Conservation (phyloP, 805 yeast species). For the Pichia cephalocereana region DNA sequence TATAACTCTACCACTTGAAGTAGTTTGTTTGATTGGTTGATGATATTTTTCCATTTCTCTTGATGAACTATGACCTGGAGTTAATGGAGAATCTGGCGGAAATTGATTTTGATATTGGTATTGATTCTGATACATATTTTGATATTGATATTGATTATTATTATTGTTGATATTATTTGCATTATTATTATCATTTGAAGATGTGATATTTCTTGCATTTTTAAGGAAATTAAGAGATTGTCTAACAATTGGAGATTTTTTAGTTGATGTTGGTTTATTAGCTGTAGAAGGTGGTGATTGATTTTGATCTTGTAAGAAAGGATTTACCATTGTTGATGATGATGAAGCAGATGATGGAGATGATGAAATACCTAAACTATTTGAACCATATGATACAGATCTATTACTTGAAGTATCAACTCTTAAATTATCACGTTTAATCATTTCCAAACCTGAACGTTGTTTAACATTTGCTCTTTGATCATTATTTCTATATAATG, state of each 20-base stretch:
- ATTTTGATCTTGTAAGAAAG: not conserved
- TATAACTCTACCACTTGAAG: slow-evolving; percentile 34
- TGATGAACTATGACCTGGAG: slow-evolving; percentile 6
- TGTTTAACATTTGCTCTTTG: not conserved
- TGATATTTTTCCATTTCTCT: slow-evolving; percentile 28
- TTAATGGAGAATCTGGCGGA: slow-evolving; percentile 2
- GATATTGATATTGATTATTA: too few species aligned
- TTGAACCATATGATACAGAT: not conserved
- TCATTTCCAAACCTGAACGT: not conserved
- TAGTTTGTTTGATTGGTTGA: slow-evolving; percentile 26
- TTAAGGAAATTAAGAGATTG: slow-evolving; percentile 30
- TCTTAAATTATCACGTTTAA: not conserved
- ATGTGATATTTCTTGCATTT: slow-evolving; percentile 20
- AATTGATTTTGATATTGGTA: not conserved
- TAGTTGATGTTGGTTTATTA: not conserved
- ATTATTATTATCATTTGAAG: slow-evolving; percentile 3
- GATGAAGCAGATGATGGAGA: not conserved
- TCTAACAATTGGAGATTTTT: slow-evolving; percentile 29
- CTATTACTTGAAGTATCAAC: not conserved
- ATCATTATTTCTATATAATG: not conserved
- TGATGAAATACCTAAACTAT: not conserved
- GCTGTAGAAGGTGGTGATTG: not conserved
- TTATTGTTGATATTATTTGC: too few species aligned
- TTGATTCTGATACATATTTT: not conserved
- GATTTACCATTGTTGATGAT: not conserved